phyloP scores from a whole-genome alignment of 2,329 filamentous ascomycete species.

The Pyricularia pennisetigena region DNA sequence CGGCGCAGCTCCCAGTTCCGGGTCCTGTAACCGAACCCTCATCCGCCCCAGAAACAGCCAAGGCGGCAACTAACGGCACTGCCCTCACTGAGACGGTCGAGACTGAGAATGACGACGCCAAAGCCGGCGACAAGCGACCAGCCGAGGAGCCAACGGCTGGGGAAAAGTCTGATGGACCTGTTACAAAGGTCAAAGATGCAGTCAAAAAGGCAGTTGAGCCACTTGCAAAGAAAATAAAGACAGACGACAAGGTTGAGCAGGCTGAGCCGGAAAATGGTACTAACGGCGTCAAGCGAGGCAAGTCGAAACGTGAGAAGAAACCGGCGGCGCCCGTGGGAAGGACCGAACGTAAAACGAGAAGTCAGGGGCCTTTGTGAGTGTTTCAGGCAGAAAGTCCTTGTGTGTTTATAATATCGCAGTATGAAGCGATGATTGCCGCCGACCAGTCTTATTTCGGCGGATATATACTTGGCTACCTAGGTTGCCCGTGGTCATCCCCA shows the following conservation, averaged over 20 bases:
- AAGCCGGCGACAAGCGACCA: constrained; percentile 15
- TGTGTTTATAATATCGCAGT: background rate
- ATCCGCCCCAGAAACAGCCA: background rate
- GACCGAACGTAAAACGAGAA: constrained; percentile 28
- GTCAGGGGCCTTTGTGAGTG: constrained; percentile 19
- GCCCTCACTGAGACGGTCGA: background rate
- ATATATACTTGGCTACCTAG: background rate
- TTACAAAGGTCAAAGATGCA: constrained; percentile 1
- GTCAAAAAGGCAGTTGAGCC: constrained; percentile 2
- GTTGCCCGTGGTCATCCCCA: background rate
- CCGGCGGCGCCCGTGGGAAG: constrained; percentile 18
- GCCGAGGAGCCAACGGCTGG: constrained; percentile 41
- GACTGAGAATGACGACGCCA: background rate
- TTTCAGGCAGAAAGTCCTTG: background rate
- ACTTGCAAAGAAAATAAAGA: constrained; percentile 11
- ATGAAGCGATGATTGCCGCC: background rate
- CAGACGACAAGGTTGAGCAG: constrained; percentile 3
- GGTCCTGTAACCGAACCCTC: background rate
- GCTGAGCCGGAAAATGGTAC: constrained; percentile 5
- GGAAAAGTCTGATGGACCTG: constrained; percentile 1
- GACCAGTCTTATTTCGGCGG: background rate
- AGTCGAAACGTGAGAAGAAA: constrained; percentile 17
- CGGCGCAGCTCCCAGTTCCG: background rate
- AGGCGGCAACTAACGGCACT: constrained; percentile 4
- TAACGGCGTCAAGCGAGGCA: constrained; percentile 13